Base-by-base conservation (phyloP, 1,284 basidiomycete genomes). In the Ceratobasidium papillatum region DNA sequence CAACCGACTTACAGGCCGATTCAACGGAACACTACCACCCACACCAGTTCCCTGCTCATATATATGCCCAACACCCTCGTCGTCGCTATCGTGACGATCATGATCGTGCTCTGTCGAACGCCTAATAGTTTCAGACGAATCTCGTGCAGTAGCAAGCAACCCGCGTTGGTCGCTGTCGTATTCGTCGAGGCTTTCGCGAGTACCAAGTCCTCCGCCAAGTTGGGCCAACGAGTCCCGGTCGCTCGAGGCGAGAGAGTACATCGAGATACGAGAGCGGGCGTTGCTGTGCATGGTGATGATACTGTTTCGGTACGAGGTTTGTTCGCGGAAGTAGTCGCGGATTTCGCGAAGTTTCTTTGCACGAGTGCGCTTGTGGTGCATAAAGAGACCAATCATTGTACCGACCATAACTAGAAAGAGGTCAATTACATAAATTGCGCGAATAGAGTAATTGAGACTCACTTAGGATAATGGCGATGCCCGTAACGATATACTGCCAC, bases 281-380 rank as follows among this genome's bases (percentile, higher is more conserved):
- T 76, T 80, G 7, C 80, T 76, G 74, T 85, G 83, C 66, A 85
- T 71, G 0, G 83, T 81, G 41, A 84, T 81, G 71, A 85, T 83
- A 17, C 82, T 81, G 25, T 74, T 69, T 12, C 77, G 77, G 66
- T 75, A 77, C 30, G 83, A 85, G 27, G 85, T 82, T 78, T 89
- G 88, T 77, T 90, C 87, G 45, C 85, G 81, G 76, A 87, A 89
- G 78, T 89, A 89, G 41, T 87, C 85, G 51, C 84, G 80, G 38
- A 89, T 79, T 76, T 87, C 86, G 59, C 82, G 82, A 74, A 86
- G 85, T 3, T 81, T 82, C 47, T 80, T 79, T 27, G 84, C 80
- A 5, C 86, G 86, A 58, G 86, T 82, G 4, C 87, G 84, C 49
- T 84, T 85, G 79, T 90, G 87, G n/a, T 86, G 76, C 34, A 87